These are phyloP conservation scores for Stachybotrys chlorohalonatus DNA, from an alignment of 2,329 filamentous ascomycete species.

Conservation along the genomic window DNA sequence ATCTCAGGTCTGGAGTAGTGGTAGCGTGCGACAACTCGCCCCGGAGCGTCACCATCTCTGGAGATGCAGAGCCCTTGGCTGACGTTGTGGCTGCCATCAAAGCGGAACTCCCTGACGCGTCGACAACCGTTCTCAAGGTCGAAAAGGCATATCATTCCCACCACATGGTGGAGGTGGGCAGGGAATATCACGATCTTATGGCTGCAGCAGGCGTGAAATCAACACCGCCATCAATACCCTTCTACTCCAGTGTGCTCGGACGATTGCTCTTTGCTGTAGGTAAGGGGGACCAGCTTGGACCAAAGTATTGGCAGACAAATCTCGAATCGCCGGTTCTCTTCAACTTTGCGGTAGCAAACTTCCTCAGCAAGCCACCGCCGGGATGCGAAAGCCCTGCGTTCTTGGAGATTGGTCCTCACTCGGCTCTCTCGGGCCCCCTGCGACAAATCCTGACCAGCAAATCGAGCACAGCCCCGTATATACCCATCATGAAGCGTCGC, in stretches of 20 bases:
- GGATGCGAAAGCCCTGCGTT: conserved; percentile 5
- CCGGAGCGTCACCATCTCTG: conserved; percentile 24
- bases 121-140: conserved; percentile 23
- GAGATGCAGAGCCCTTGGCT: conserved; percentile 15
- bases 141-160: conserved; percentile 34
- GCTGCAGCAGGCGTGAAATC: conserved; percentile 6
- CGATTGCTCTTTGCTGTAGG: conserved; percentile 9
- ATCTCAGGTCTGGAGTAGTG: conserved; percentile 13
- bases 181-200: conserved; percentile 11
- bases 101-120: conserved; percentile 14
- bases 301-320: conserved; percentile 19
- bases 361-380: background rate
- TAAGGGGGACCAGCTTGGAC: conserved; percentile 1
- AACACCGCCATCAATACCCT: background rate
- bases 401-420: conserved; percentile 17
- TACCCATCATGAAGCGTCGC: conserved; percentile 7
- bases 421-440: conserved; percentile 13
- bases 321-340: conserved; percentile 19
- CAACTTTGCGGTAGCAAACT: conserved; percentile 5
- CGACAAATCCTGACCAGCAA: conserved; percentile 11
- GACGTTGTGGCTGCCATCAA: conserved; percentile 17
- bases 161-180: conserved; percentile 20
- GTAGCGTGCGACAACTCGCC: conserved; percentile 31
- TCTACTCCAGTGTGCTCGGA: conserved; percentile 21
- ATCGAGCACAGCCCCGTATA: conserved; percentile 4